Evolutionary conservation across 495 filamentous ascomycete species (phyloP), one percentile per base, ranked within the genome.

Genomic region (Penicillium crystallinum): DNA sequence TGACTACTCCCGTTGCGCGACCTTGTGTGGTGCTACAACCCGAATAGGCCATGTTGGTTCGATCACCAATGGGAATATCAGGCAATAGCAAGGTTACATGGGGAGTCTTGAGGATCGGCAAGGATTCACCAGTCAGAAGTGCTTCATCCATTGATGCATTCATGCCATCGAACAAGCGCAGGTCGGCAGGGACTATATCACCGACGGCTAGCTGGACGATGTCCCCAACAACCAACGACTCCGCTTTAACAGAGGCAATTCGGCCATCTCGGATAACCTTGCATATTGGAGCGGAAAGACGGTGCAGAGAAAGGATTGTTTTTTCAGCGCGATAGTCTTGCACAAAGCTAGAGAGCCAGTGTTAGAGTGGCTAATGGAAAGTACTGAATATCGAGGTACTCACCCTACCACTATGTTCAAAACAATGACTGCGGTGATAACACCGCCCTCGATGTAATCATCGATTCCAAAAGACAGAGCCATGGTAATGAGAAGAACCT

Each of bases 281-380:
- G 25, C 90, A 91, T 54, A 84, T 83, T 43, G 90, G 90, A 3
- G 90, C 88, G 1, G 86, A 90, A 7, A 95, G 75, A 25, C 83
- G 81, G 33, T 87, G 74, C 11, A 95, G 76, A 19, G 88, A 87
- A 37, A 92, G 82, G 78, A 95, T 91, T 52, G 86, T 91, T 73
- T 91, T 88, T 62, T 91, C 89, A 21, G 90, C 90, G 46, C 82
- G 77, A 62, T 87, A 92, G 62, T 95, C 90, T 63, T 95, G 89
- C 41, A 78, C 81, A 73, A 93, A 95, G 11, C 62, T 67, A 5
- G 31, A 38, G 45, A 23, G 48, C 5, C 9, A 39, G 36, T 46
- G 1, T 42, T 36, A 58, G 46, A 10, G 23, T 1, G 7, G 21
- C 8, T 5, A 21, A 8, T 11, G 2, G 1, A 41, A 1, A 15